These are phyloP conservation scores for Alternaria arborescens DNA, from an alignment of 2,329 filamentous ascomycete species.

Conservation along the genomic window DNA sequence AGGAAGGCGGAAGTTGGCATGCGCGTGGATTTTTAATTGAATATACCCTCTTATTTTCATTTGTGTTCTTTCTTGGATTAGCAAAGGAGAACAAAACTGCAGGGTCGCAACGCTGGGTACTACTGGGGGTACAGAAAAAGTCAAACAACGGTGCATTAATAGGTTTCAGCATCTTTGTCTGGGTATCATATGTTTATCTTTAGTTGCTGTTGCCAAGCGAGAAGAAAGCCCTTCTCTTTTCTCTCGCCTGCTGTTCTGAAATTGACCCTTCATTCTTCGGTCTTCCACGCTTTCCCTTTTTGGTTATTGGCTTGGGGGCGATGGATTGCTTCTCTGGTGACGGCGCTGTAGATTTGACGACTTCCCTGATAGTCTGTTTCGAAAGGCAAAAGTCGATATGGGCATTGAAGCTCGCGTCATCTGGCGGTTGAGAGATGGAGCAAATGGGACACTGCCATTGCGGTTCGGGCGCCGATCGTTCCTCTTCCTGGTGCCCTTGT, in stretches of 20 bases:
- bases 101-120: not conserved
- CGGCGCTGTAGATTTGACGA: slow-evolving; percentile 64
- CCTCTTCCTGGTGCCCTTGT: slow-evolving; percentile 39
- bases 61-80: not conserved
- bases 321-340: slow-evolving; percentile 17
- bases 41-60: not conserved
- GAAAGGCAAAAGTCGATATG: slow-evolving; percentile 95
- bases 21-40: not conserved
- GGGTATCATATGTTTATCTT: not conserved
- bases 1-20: not conserved
- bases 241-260: slow-evolving; percentile 35
- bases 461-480: slow-evolving; percentile 28
- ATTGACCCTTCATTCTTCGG: slow-evolving; percentile 33
- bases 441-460: slow-evolving; percentile 92
- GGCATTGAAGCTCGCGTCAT: slow-evolving; percentile 83
- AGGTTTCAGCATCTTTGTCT: not conserved
- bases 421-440: slow-evolving; percentile 73
- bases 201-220: slow-evolving; percentile 20
- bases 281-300: slow-evolving; percentile 43
- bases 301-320: slow-evolving; percentile 23
- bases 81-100: not conserved
- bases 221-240: slow-evolving; percentile 48
- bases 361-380: slow-evolving; percentile 83
- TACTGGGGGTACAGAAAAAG: not conserved
- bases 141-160: not conserved